Evolutionary conservation across 495 filamentous ascomycete genomes (phyloP), one percentile per base, ranked within the genome.

Genomic region (Neurospora sublineolata): DNA sequence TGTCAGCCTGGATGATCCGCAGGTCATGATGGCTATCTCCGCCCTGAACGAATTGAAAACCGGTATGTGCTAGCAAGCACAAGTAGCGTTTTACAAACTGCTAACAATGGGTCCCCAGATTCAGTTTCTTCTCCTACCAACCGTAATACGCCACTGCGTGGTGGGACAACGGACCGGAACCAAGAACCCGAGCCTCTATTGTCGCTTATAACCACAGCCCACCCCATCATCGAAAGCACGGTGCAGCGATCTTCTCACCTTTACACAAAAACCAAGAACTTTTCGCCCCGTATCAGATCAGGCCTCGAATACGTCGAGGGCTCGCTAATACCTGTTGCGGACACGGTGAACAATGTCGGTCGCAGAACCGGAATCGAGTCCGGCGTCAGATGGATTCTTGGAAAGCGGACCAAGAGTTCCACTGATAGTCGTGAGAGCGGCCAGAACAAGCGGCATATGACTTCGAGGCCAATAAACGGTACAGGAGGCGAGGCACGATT

Each of bases 221-320:
- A 96, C 75, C 92, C 93, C 14, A 83, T 93, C 68, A 85, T 96
- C 38, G 91, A 89, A 2, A 90, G 91, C 11, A 91, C 93, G 0
- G 93, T 97, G 73, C 90, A 90, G 76, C 89, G 89, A 60, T 94
- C 93, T 1, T 84, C 93, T 1, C 91, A 90, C 37, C 92, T 91
- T 3, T 98, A 97, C 77, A 87, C 89, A 38, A 88, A 85, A 5
- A 91, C 91, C 20, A 97, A 98, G 79, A 91, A 91, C 33, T 95
- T 95, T 77, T 93, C 92, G 6, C 93, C 94, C 0, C 87, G 91
- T 3, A 90, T 97, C 80, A 92, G 91, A 76, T 90, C 90, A 46
- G 86, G 92, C 73, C 93, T 92, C 44, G 92, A 97, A 76, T 91
- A 93, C 74, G 88, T 97, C 37, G 94, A 97, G 79, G 89, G 90